phyloP scores from a whole-genome alignment of 2,329 filamentous ascomycete genomes.

The Cercospora sesami region DNA sequence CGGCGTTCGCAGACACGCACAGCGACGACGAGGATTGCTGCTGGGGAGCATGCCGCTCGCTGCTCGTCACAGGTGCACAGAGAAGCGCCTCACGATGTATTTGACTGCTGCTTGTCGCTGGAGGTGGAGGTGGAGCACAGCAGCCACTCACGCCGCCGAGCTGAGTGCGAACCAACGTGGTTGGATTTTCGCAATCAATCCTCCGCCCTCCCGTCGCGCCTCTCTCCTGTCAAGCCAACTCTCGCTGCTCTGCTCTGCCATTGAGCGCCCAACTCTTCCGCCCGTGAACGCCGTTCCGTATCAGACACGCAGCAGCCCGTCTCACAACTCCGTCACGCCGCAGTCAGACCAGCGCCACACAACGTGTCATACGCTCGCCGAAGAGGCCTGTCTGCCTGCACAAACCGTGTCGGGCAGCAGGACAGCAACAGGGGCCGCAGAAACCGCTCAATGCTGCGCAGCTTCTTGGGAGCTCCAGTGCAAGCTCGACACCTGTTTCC shows the following conservation, averaged over 20 bases:
- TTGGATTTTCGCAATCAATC: background rate
- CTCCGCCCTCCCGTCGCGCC: background rate
- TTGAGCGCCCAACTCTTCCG: background rate
- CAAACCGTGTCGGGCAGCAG: background rate
- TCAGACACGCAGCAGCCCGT: background rate
- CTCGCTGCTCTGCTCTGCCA: background rate
- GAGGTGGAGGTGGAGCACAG: background rate
- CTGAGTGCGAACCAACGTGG: background rate
- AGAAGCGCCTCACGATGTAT: background rate
- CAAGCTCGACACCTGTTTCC: conserved; percentile 8
- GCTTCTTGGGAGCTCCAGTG: background rate
- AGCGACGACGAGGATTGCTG: background rate
- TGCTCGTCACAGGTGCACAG: too few relatives aligned
- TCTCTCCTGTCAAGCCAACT: background rate
- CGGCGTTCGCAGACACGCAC: background rate
- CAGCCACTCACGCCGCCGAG: background rate
- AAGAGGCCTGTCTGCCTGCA: background rate
- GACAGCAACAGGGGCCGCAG: background rate
- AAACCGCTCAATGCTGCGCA: background rate
- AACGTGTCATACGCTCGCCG: background rate
- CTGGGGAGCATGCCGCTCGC: background rate
- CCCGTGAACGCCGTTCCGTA: background rate
- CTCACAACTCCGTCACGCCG: background rate
- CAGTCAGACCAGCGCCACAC: conserved; percentile 2
- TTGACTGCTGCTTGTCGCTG: background rate